Evolutionary conservation across 2,329 filamentous ascomycete genomes (phyloP), one percentile per base, ranked within the genome.

Genomic region (Cladosporium sp.): DNA sequence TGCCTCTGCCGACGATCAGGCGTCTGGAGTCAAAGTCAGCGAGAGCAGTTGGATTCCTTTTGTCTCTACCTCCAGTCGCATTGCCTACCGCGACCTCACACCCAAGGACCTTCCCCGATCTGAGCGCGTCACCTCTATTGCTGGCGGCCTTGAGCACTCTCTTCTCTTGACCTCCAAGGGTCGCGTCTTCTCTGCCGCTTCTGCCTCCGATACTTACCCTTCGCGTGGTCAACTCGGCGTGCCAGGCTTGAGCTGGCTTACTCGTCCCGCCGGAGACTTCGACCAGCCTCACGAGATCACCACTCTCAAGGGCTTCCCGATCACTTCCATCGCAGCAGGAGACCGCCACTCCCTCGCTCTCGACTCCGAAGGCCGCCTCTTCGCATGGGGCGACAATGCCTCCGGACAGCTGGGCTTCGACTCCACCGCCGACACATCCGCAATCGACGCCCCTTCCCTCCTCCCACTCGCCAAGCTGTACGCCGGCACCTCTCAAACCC

Each of bases 381-480:
- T 93, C 68, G 78, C 84, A 6, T 97, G 95, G 72, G 93, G 93
- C 35, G 91, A 97, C 69, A 97, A 97, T 71, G 84, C 84, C 0
- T 81, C 82, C 41, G 93, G 93, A n/a, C 93, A 97, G 69, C 78
- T 97, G 3, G 92, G 92, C n/a, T 83, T 92, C 61, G 82, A 89
- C 46, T 81, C 80, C 49, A 82, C 83, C 45, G 67, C 79, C 0
- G 80, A 85, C 28, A 74, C 81, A 13, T 76, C 81, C 7, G 80
- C 74, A 53, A 74, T 87, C 19, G 87, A 92, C 58, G 77, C 78
- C 0, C 90, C 93, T 0, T 81, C 83, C 3, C 77, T 84, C 5
- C 68, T 97, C 2, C 80, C 87, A 1, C 79, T 88, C 37, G 79
- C 82, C 56, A 81, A 80, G 56, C 81, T 95, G 5, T 96, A 96